These are phyloP conservation scores for Microdochium nivale DNA, from an alignment of 2,329 filamentous ascomycete species.

Conservation along the genomic window DNA sequence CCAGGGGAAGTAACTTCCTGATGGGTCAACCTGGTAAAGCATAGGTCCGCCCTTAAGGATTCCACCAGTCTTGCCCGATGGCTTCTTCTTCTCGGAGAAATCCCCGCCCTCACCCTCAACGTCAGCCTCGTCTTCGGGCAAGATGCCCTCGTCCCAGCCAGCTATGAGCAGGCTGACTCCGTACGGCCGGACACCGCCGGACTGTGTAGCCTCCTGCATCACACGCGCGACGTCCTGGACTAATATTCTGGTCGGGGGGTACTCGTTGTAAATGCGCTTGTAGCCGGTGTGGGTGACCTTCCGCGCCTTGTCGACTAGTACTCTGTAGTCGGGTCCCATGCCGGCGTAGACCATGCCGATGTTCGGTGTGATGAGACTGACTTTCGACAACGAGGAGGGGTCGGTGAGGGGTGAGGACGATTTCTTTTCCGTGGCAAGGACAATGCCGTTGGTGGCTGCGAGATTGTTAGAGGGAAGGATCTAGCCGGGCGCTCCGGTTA, in stretches of 20 bases:
- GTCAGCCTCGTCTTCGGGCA: constrained; percentile 69
- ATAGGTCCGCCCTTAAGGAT: constrained; percentile 94
- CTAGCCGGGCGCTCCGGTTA: constrained; percentile 5
- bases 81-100: constrained; percentile 60
- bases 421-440: constrained; percentile 98
- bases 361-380: constrained; percentile 96
- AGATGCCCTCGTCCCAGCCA: constrained; percentile 94
- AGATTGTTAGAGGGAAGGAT: constrained; percentile 6
- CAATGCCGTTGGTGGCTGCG: constrained; percentile 93
- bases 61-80: constrained; percentile 81
- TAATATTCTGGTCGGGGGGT: constrained; percentile 97
- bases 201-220: constrained; percentile 98
- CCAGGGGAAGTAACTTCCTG: constrained; percentile 97
- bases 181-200: constrained; percentile 92
- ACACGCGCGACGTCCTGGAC: constrained; percentile 96
- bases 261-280: constrained; percentile 99
- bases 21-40: constrained; percentile 98
- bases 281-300: constrained; percentile 98
- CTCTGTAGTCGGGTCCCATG: constrained; percentile 97
- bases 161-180: constrained; percentile 93
- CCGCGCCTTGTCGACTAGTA: constrained; percentile 93
- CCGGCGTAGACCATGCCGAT: constrained; percentile 99
- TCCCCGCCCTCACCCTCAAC: constrained; percentile 43
- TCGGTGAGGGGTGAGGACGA: constrained; percentile 96
- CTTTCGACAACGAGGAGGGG: constrained; percentile 88